Conservation (phyloP, 805 yeast genomes). For the baker's yeast (Saccharomyces cerevisiae) region DNA sequence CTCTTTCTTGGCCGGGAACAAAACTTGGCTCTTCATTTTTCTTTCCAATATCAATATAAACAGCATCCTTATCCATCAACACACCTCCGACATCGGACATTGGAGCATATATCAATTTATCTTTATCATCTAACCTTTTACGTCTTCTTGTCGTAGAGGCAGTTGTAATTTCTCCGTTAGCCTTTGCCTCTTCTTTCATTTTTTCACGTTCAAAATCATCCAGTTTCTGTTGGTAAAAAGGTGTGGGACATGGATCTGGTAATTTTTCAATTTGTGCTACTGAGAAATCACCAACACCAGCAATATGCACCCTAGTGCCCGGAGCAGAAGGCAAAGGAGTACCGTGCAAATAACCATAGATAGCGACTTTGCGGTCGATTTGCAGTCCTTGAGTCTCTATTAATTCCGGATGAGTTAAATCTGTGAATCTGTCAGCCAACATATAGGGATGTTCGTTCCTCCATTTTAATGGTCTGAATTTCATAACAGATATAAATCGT, state of each 20-base stretch:
- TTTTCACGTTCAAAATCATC: conserved; percentile 75
- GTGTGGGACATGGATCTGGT: conserved; percentile 99
- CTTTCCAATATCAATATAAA: conserved; percentile 60
- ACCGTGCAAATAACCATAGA: conserved; percentile 93
- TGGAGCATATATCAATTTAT: conserved; percentile 93
- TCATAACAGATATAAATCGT: conserved; percentile 92
- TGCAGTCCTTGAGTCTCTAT: conserved; percentile 67
- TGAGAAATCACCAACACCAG: conserved; percentile 89
- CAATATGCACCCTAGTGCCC: conserved; percentile 77
- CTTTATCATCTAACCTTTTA: conserved; percentile 87
- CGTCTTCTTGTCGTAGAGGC: conserved; percentile 69
- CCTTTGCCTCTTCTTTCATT: conserved; percentile 43
- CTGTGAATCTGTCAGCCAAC: conserved; percentile 84
- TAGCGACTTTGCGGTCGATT: conserved; percentile 79
- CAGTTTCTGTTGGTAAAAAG: conserved; percentile 75
- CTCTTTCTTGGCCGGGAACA: conserved; percentile 57
- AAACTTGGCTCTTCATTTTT: conserved; percentile 35
- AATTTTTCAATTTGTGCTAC: conserved; percentile 73
- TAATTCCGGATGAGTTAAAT: conserved; percentile 82
- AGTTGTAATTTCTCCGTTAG: conserved; percentile 40
- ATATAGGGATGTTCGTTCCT: conserved; percentile 96
- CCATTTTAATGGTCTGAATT: conserved; percentile 98
- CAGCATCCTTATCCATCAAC: conserved; percentile 93
- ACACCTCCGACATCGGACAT: conserved; percentile 99
- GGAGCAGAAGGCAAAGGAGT: conserved; percentile 60